Evolutionary conservation across 116 monocot species (phyloP), one percentile per base, ranked within the genome.

Genomic region (Cymodocea nodosa): DNA sequence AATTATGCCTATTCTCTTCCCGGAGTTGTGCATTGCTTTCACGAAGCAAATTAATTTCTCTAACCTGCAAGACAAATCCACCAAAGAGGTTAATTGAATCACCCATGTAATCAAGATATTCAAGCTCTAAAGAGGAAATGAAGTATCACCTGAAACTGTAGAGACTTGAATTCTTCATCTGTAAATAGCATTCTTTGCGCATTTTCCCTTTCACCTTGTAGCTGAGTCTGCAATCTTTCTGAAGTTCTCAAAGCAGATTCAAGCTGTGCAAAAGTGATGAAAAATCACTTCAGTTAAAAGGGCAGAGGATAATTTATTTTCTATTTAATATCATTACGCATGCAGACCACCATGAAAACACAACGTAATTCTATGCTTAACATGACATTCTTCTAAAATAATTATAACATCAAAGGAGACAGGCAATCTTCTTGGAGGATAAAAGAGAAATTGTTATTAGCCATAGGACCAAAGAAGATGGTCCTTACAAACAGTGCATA

Each of bases 1-100:
- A 98, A 62, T 98, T 98, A 54, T 89, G 89, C 60, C 79, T 92
- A 72, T 86, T 98, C 79, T 98, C 98, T 67, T 86, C 88, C 40
- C 98, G 83, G 71, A 98, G 86, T 62, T 98, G 92, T 30, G 85
- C 73, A 69, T 92, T 98, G 74, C 92, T 92, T 76, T 91, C 98
- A 62, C 92, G 85, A 68, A 98, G 89, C 75, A 91, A 77, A 84
- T 86, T 92, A 66, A 98, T 84, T 75, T 98, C 92, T 64, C 81
- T 83, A 48, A 95, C 83, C 90, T 95, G 52, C n/a, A 80, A 62
- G 19, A 57, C n/a, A 10, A 59, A 6, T 67, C 5, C 6, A 58
- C n/a, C 66, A 40, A 49, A 67, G 4, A 22, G 18, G 9, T 36
- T 34, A 8, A 51, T 2, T 18, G 15, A 66, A 35, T 17, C 12